phyloP scores from a whole-genome alignment of 768 basidiomycete genomes.

The Boletellus sp. region DNA sequence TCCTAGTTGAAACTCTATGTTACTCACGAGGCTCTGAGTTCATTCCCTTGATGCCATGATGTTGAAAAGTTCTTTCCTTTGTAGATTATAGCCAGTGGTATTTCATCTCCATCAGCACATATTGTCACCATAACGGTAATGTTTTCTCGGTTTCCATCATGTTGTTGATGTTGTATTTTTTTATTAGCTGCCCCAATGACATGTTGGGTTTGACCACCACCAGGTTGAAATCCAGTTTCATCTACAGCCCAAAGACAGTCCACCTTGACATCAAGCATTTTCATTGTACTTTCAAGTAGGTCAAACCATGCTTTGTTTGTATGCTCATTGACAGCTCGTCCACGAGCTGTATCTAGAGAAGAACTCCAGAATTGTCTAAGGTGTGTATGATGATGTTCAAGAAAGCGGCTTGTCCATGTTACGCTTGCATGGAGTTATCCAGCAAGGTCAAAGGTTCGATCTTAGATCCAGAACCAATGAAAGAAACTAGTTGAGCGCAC shows the following conservation, averaged over 20 bases:
- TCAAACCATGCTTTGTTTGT: constrained; percentile 35
- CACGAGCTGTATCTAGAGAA: constrained; percentile 3
- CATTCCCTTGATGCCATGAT: constrained; percentile 21
- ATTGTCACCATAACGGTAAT: constrained; percentile 37
- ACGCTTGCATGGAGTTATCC: no score
- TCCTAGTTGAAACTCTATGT: no score
- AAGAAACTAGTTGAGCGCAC: no score
- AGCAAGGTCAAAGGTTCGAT: no score
- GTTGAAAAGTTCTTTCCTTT: constrained; percentile 23
- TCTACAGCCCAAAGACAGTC: constrained; percentile 18
- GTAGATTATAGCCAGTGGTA: constrained; percentile 35
- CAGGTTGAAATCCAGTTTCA: constrained; percentile 14
- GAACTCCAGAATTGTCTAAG: background rate
- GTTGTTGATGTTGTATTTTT: constrained; percentile 19
- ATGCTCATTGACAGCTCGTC: constrained; percentile 34
- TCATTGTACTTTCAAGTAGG: constrained; percentile 27
- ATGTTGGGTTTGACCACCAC: background rate
- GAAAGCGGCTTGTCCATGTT: background rate
- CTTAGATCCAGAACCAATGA: no score
- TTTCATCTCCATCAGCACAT: constrained; percentile 37
- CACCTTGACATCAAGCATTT: background rate
- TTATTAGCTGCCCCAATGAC: constrained; percentile 5
- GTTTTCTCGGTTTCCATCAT: constrained; percentile 19
- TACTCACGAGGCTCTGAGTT: constrained; percentile 18
- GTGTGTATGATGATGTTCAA: background rate